Conservation (phyloP, 208 protist genomes). For the Leishmania tarentolae region DNA sequence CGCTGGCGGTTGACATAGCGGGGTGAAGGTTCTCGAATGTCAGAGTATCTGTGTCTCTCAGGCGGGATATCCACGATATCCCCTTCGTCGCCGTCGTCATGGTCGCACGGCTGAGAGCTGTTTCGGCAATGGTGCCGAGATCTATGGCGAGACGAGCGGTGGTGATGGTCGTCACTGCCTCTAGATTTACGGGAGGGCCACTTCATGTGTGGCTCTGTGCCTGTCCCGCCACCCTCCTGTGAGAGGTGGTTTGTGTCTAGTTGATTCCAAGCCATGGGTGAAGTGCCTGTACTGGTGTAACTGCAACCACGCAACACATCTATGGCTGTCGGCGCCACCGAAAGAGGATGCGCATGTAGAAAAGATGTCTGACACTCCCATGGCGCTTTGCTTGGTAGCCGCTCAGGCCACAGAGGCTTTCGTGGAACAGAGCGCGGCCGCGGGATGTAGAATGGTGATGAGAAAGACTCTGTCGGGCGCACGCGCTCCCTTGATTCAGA, state of each 20-base stretch:
- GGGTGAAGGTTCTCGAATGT: neutral
- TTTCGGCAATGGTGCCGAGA: conserved; percentile 1
- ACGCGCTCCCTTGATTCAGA: neutral
- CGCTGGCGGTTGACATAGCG: neutral
- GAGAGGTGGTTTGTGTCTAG: neutral
- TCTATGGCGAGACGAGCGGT: neutral
- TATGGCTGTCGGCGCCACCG: neutral
- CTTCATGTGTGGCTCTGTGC: conserved; percentile 10
- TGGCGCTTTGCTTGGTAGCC: neutral
- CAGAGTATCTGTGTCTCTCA: neutral
- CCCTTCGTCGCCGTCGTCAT: neutral
- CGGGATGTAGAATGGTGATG: conserved; percentile 24
- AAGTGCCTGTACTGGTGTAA: neutral
- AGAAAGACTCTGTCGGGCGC: conserved; percentile 12
- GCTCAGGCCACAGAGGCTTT: neutral
- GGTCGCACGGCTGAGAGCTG: conserved; percentile 1
- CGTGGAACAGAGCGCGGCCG: conserved; percentile 12
- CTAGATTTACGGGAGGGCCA: conserved; percentile 2
- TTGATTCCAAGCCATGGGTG: conserved; percentile 1
- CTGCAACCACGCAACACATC: neutral
- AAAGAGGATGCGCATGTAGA: neutral
- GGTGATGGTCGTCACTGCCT: neutral
- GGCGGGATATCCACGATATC: neutral
- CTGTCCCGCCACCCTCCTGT: neutral
- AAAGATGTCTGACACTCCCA: neutral